phyloP scores from a whole-genome alignment of 2,329 filamentous ascomycete genomes.

The Ceratocystis huliohia region DNA sequence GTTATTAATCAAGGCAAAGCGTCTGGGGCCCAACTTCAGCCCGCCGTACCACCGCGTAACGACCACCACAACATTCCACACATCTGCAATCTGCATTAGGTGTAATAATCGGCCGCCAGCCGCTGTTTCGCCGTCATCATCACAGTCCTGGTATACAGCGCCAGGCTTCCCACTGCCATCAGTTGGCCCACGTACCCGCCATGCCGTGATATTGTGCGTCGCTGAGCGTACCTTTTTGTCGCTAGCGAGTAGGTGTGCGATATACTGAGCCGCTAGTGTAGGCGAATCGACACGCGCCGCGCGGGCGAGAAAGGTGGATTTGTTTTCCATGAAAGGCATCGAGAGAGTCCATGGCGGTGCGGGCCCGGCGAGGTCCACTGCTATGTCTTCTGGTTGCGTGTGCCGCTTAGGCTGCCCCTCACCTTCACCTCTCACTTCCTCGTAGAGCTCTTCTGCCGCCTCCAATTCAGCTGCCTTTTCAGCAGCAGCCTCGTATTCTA shows the following conservation, averaged over 20 bases:
- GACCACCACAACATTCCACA: constrained; percentile 86
- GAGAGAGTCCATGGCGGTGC: constrained; percentile 59
- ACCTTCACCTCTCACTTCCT: constrained; percentile 15
- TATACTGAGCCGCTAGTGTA: constrained; percentile 54
- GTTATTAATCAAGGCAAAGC: constrained; percentile 82
- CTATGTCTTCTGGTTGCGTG: constrained; percentile 17
- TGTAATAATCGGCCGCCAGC: constrained; percentile 76
- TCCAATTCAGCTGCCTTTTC: constrained; percentile 24
- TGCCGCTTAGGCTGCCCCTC: neutral
- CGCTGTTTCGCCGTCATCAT: constrained; percentile 92
- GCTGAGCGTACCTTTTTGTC: constrained; percentile 78
- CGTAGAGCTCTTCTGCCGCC: constrained; percentile 22
- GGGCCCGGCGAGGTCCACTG: constrained; percentile 22
- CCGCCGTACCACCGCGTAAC: constrained; percentile 95
- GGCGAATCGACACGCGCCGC: constrained; percentile 57
- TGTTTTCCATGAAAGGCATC: constrained; percentile 62
- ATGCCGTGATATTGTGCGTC: constrained; percentile 92
- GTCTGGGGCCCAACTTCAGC: constrained; percentile 71
- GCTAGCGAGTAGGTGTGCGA: constrained; percentile 63
- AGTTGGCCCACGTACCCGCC: constrained; percentile 60
- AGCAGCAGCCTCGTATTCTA: constrained; percentile 27
- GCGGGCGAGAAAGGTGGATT: constrained; percentile 76
- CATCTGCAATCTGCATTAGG: constrained; percentile 86
- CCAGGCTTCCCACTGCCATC: constrained; percentile 29
- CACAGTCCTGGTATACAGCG: constrained; percentile 65